Evolutionary conservation across 108 stramenopile species (phyloP), one percentile per base, ranked within the genome.

Genomic region (Stephanodiscus minutulus): DNA sequence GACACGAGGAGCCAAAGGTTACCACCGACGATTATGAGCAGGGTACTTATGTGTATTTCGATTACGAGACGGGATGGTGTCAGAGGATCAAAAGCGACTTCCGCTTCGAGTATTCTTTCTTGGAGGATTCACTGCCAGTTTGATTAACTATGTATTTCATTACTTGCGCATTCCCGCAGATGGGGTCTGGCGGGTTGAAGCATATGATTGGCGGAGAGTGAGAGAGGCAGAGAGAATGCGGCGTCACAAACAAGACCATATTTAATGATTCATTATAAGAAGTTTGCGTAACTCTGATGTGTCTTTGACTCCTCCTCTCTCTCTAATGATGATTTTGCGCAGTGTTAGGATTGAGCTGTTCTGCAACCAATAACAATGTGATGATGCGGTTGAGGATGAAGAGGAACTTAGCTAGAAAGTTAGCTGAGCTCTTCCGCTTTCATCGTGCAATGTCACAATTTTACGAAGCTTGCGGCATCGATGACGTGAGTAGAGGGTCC

Each of bases 11-110:
- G 74, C 96, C 96, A 0, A 91, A 92, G 72, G 89, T 97, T 3
- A 97, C 98, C 18, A 99, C 97, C 8, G 97, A 98, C 63, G 97
- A 98, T 57, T 99, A 98, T 72, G 99, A 99, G 74, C 94, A 98
- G 81, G 99, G 99, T 33, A 98, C 98, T 1, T 99, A 98, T 81
- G 91, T 98, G 7, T 99, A 98, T 83, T 99, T 99, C 84, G 99
- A 99, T 71, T 99, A 97, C 66, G 98, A 99, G 83, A 92, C 92
- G 7, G 96, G 96, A 8, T 99, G 98, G 99, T 95, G 96, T 69
- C 96, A 97, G 61, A 86, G 98, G 29, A 96, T 99, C 86, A 98
- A 98, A 73, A 73, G 91, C 11, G 97, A 98, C 73, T 99, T 99
- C 72, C 83, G 88, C 33, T 99, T 99, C 65, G 98, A 99, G 62